Percentiles rank a stretch among this genome's conserved stretches.
These are phyloP conservation scores for Venturia carpophila DNA, from an alignment of 2,329 filamentous ascomycete species.

Conservation along the genomic window DNA sequence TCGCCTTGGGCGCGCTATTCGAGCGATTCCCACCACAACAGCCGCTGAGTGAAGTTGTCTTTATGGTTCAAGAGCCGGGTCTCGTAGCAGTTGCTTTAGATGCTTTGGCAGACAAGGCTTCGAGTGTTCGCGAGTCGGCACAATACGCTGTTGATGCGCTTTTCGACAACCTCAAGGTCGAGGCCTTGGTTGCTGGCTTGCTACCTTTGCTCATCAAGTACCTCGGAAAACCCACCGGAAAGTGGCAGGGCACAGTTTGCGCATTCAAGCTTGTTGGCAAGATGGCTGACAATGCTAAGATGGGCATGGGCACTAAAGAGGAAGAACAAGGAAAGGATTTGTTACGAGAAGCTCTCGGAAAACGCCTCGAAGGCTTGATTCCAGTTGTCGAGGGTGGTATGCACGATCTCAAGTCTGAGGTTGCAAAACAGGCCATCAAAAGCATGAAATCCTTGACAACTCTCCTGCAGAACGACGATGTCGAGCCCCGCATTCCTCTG, in stretches of 20 bases:
- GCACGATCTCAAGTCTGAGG: constrained; percentile 90
- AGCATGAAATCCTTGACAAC: constrained; percentile 88
- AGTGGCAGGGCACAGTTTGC: constrained; percentile 94
- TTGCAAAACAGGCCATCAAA: constrained; percentile 75
- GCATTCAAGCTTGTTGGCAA: constrained; percentile 77
- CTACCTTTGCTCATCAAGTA: constrained; percentile 70
- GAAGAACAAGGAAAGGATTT: constrained; percentile 83
- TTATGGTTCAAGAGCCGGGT: constrained; percentile 73
- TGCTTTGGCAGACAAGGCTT: constrained; percentile 79
- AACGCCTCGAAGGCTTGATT: constrained; percentile 76
- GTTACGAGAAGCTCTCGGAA: constrained; percentile 83
- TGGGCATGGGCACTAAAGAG: constrained; percentile 74
- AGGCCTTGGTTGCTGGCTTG: constrained; percentile 75
- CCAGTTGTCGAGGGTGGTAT: constrained; percentile 87
- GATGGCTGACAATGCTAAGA: constrained; percentile 92
- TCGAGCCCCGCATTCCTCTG: constrained; percentile 82
- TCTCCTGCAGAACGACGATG: constrained; percentile 93
- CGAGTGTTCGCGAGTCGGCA: constrained; percentile 80
- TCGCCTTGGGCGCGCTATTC: constrained; percentile 86
- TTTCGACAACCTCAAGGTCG: constrained; percentile 69
- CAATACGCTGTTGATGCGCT: constrained; percentile 90
- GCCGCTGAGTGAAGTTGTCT: constrained; percentile 68
- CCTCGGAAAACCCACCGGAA: constrained; percentile 74
- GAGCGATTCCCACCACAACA: constrained; percentile 77
- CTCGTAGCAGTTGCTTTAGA: constrained; percentile 70